Conservation (phyloP, 305 asterid genomes). For the Withania somnifera region DNA sequence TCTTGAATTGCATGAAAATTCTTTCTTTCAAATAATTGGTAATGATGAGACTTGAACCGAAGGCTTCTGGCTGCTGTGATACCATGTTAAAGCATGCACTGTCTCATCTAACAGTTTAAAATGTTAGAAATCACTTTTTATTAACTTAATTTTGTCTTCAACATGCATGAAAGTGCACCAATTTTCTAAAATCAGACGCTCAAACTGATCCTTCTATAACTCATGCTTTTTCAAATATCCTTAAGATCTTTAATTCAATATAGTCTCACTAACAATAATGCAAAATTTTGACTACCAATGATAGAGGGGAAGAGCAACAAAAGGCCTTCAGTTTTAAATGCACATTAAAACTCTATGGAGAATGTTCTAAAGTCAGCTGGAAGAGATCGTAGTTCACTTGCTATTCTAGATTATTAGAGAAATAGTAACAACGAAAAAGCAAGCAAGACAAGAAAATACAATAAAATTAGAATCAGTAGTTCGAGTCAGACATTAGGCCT, state of each 20-base stretch:
- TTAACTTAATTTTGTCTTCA: not conserved
- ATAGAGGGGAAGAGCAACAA: not conserved
- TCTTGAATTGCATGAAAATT: not conserved
- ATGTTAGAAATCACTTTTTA: not conserved
- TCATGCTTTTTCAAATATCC: not conserved
- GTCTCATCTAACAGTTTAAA: not conserved
- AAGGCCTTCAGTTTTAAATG: not conserved
- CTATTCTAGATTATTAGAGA: not conserved
- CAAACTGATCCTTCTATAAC: not conserved
- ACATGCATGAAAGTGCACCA: not conserved
- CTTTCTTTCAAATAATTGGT: not conserved
- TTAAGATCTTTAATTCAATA: not conserved
- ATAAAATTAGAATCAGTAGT: not conserved
- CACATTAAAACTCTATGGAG: not conserved
- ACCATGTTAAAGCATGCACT: not conserved
- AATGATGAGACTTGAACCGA: not conserved
- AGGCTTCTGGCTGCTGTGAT: not conserved
- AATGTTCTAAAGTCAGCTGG: not conserved
- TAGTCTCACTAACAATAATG: not conserved
- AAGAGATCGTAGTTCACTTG: not conserved
- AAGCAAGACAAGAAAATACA: not conserved
- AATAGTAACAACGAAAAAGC: not conserved
- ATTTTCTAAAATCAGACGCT: not conserved
- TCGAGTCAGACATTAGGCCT: not conserved
- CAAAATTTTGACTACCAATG: not conserved